These are phyloP conservation scores for Septoria petroselini DNA, from an alignment of 2,329 filamentous ascomycete species.

Conservation along the genomic window DNA sequence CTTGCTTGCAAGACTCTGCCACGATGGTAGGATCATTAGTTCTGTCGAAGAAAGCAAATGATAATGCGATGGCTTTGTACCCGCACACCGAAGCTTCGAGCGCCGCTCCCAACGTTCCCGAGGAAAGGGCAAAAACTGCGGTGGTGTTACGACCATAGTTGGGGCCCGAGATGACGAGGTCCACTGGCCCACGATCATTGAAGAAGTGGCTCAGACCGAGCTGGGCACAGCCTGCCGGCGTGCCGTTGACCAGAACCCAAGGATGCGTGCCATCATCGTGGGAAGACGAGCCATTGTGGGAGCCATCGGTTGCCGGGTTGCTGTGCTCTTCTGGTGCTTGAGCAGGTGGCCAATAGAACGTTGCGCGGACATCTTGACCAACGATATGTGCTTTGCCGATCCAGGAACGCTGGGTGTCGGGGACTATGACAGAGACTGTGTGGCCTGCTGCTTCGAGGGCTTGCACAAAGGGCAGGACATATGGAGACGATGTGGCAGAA, in stretches of 20 bases:
- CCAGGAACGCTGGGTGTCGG: slow-evolving; percentile 91
- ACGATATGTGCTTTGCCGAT: slow-evolving; percentile 98
- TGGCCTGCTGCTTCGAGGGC: slow-evolving; percentile 64
- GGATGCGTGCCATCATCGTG: slow-evolving; percentile 40
- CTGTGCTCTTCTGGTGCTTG: slow-evolving; percentile 29
- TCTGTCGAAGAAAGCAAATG: slow-evolving; percentile 82
- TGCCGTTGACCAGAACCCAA: slow-evolving; percentile 52
- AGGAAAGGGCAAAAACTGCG: slow-evolving; percentile 49
- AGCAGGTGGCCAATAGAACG: slow-evolving; percentile 56
- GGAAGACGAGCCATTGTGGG: slow-evolving; percentile 3
- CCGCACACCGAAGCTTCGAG: slow-evolving; percentile 51
- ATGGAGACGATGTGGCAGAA: slow-evolving; percentile 50
- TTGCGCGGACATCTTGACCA: slow-evolving; percentile 68
- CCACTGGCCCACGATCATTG: slow-evolving; percentile 41
- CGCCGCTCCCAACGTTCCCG: slow-evolving; percentile 51
- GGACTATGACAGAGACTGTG: slow-evolving; percentile 85
- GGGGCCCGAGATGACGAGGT: slow-evolving; percentile 50
- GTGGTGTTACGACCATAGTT: slow-evolving; percentile 53
- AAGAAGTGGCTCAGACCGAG: slow-evolving; percentile 51
- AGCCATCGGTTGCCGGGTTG: slow-evolving; percentile 27
- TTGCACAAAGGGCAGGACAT: slow-evolving; percentile 48
- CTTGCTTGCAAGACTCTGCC: slow-evolving; percentile 68
- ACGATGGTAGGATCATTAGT: slow-evolving; percentile 83
- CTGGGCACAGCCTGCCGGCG: slow-evolving; percentile 51
- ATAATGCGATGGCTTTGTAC: slow-evolving; percentile 68